Evolutionary conservation across 768 basidiomycete species (phyloP).

Genomic region (Podaxis sp.): DNA sequence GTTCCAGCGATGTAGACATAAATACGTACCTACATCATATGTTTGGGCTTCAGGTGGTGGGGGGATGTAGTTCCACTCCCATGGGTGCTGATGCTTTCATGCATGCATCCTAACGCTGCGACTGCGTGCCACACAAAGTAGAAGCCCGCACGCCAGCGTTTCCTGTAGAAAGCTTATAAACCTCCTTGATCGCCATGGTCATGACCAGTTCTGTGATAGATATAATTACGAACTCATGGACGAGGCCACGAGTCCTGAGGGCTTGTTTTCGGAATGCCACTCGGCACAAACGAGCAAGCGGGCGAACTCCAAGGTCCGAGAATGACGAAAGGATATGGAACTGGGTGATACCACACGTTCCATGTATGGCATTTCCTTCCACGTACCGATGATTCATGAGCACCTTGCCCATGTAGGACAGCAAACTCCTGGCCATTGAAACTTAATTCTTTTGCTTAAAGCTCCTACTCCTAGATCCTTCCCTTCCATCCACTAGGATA

Average conservation of each 20-base stretch:
- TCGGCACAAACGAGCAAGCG: background rate
- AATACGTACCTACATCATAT: too few relatives aligned
- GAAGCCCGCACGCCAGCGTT: too few relatives aligned
- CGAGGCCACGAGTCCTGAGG: background rate
- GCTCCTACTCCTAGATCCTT: background rate
- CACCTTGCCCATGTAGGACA: background rate
- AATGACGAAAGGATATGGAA: background rate
- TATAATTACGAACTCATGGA: background rate
- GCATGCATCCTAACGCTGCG: constrained; percentile 22
- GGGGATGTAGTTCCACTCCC: too few relatives aligned
- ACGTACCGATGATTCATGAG: background rate
- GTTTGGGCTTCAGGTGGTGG: too few relatives aligned
- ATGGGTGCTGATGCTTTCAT: too few relatives aligned
- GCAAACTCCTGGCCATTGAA: background rate
- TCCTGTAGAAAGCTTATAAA: background rate
- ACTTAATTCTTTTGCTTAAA: background rate
- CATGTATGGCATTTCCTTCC: background rate
- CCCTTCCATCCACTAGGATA: background rate
- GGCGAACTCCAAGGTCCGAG: background rate
- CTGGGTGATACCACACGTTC: background rate
- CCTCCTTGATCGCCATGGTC: background rate
- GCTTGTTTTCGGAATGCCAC: background rate
- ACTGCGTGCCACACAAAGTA: too few relatives aligned
- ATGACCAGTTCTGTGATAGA: background rate
- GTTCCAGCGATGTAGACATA: too few relatives aligned